Evolutionary conservation across 768 basidiomycete genomes (phyloP).

Genomic region (Auriscalpium orientale): DNA sequence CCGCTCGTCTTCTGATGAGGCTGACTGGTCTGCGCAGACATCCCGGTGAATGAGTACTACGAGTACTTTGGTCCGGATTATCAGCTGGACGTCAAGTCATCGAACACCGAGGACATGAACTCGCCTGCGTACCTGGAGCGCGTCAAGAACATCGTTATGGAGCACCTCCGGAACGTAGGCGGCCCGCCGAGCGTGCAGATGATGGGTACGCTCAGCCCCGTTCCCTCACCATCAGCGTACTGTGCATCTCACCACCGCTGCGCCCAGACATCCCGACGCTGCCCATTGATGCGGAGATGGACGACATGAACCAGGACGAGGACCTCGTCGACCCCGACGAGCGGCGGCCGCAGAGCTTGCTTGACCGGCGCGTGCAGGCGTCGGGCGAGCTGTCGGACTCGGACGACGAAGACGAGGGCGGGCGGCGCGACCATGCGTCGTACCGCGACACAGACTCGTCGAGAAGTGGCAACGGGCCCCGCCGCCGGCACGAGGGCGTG

Average conservation of each 20-base stretch:
- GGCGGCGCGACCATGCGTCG: constrained; percentile 58
- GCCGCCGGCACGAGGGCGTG: constrained; percentile 33
- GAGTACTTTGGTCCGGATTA: constrained; percentile 99
- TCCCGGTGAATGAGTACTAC: constrained; percentile 98
- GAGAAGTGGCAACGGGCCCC: constrained; percentile 29
- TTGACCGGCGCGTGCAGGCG: constrained; percentile 75
- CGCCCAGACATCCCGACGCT: constrained; percentile 70
- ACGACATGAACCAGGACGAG: constrained; percentile 76
- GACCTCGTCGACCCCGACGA: constrained; percentile 73
- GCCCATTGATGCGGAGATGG: constrained; percentile 78
- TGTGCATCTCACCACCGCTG: background rate
- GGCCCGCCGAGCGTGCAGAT: constrained; percentile 92
- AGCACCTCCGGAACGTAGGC: constrained; percentile 78
- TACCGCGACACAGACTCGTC: constrained; percentile 26
- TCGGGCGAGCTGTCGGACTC: constrained; percentile 94
- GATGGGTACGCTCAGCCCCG: constrained; percentile 45
- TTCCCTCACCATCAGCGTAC: background rate
- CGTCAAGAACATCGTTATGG: constrained; percentile 85
- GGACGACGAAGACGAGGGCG: constrained; percentile 93
- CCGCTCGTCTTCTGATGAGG: background rate
- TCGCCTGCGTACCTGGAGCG: constrained; percentile 89
- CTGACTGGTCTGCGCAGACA: constrained; percentile 45
- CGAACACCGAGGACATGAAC: constrained; percentile 94
- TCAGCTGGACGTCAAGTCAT: constrained; percentile 87
- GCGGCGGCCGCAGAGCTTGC: constrained; percentile 64